Conservation (phyloP, 2,329 filamentous ascomycete species). For the Neurospora crassa region DNA sequence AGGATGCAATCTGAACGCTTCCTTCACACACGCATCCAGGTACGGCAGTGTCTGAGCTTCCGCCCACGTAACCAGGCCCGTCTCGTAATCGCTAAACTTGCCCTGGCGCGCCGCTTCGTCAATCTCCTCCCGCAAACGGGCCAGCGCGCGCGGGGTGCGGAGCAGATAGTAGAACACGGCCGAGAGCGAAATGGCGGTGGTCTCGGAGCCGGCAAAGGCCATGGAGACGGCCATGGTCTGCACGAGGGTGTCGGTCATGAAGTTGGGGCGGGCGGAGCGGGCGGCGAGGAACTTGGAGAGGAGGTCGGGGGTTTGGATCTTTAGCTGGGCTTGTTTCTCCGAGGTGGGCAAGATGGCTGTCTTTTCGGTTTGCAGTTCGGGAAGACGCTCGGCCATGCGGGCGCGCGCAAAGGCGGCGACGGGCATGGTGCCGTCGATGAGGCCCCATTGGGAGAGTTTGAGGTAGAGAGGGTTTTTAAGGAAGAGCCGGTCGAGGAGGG, state of each 20-base stretch:
- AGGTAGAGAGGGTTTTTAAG: conserved; percentile 68
- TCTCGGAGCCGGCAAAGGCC: conserved; percentile 68
- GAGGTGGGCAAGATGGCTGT: conserved; percentile 30
- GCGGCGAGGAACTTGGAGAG: conserved; percentile 65
- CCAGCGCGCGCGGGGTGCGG: conserved; percentile 47
- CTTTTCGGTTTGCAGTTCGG: conserved; percentile 28
- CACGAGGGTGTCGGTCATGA: conserved; percentile 62
- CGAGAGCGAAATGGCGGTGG: conserved; percentile 64
- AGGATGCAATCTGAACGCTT: conserved; percentile 68
- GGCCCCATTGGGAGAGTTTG: conserved; percentile 54
- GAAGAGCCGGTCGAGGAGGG: conserved; percentile 55
- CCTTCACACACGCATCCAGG: conserved; percentile 69
- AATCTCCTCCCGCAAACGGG: conserved; percentile 50
- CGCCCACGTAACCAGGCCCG: conserved; percentile 57
- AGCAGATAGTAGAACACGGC: conserved; percentile 67
- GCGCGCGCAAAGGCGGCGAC: conserved; percentile 62
- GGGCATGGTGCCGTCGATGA: conserved; percentile 60
- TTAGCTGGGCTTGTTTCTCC: conserved; percentile 19
- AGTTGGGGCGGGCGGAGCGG: conserved; percentile 54
- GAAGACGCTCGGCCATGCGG: conserved; percentile 55
- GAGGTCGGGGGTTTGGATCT: conserved; percentile 44
- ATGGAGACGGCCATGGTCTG: conserved; percentile 64
- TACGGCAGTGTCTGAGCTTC: conserved; percentile 64
- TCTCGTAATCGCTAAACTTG: conserved; percentile 38
- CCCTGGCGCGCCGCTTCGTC: conserved; percentile 47